A percentile compares a stretch with the other conserved stretches of the same genome.
Conservation (phyloP, 163 green algal genomes). For the Scenedesmus sp. region DNA sequence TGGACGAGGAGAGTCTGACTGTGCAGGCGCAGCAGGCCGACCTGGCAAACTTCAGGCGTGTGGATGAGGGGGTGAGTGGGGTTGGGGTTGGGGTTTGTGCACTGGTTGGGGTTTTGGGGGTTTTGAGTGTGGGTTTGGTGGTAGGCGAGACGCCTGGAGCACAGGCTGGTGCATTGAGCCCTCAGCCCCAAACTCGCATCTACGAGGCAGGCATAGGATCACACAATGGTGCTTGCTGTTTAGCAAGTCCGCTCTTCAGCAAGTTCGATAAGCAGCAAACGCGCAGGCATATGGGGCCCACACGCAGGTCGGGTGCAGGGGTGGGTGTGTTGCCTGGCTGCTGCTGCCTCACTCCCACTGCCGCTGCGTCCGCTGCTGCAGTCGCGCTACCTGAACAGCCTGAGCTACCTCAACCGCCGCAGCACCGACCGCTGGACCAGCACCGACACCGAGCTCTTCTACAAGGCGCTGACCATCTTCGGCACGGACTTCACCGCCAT, state of each 20-base stretch:
- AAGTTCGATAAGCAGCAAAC: too few relatives aligned
- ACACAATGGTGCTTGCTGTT: too few relatives aligned
- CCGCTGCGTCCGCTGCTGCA: background rate
- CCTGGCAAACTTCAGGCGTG: constrained; percentile 53
- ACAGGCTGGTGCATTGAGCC: too few relatives aligned
- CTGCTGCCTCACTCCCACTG: background rate
- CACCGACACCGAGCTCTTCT: constrained; percentile 69
- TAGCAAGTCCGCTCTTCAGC: too few relatives aligned
- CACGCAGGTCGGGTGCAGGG: too few relatives aligned
- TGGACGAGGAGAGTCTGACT: constrained; percentile 58
- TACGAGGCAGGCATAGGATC: too few relatives aligned
- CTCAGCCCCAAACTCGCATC: too few relatives aligned
- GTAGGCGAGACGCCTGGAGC: too few relatives aligned
- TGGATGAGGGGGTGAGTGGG: constrained; percentile 60
- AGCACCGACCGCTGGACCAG: constrained; percentile 62
- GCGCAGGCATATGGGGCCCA: too few relatives aligned
- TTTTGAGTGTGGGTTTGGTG: too few relatives aligned
- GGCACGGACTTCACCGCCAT: constrained; percentile 75
- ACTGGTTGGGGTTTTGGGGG: too few relatives aligned
- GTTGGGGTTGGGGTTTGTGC: too few relatives aligned
- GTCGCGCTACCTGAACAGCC: constrained; percentile 20
- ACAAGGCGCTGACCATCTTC: constrained; percentile 62
- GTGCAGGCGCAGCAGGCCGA: constrained; percentile 60
- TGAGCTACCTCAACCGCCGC: constrained; percentile 23
- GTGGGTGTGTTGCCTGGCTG: background rate